A percentile compares a stretch with the other conserved stretches of the same genome.
phyloP scores from a whole-genome alignment of 164 flowering plant genomes.

The Saururus chinensis region DNA sequence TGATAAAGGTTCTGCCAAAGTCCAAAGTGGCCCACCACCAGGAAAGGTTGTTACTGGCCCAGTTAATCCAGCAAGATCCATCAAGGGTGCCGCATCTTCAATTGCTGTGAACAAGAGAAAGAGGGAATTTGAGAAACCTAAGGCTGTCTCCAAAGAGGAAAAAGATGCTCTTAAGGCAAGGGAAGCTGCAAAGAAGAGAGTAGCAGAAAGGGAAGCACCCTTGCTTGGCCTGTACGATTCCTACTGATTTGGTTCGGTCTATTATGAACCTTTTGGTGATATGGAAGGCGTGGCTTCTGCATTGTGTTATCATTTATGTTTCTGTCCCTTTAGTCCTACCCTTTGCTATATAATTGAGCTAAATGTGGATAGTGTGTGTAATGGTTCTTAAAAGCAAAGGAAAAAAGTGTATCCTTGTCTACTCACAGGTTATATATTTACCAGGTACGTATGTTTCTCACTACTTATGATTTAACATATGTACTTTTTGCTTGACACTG shows the following conservation, averaged over 20 bases:
- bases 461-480: too few relatives aligned
- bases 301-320: too few relatives aligned
- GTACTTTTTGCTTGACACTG: too few relatives aligned
- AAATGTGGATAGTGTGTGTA: too few relatives aligned
- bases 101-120: slow-evolving; percentile 63
- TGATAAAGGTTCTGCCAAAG: slow-evolving; percentile 23
- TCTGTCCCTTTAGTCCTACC: too few relatives aligned
- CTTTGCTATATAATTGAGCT: too few relatives aligned
- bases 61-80: slow-evolving; percentile 54
- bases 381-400: too few relatives aligned
- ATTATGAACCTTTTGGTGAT: too few relatives aligned
- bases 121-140: slow-evolving; percentile 57
- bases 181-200: slow-evolving; percentile 86
- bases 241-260: slow-evolving; percentile 17
- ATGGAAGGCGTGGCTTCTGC: too few relatives aligned
- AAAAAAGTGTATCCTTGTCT: too few relatives aligned
- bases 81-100: slow-evolving; percentile 70
- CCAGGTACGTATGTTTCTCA: too few relatives aligned
- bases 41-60: slow-evolving; percentile 54
- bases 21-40: slow-evolving; percentile 41
- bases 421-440: too few relatives aligned
- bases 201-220: slow-evolving; percentile 78
- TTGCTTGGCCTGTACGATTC: slow-evolving; percentile 76
- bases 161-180: slow-evolving; percentile 89
- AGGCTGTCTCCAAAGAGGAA: slow-evolving; percentile 71